These are phyloP conservation scores for Fusarium tricinctum DNA, from an alignment of 2,329 filamentous ascomycete genomes.

Conservation along the genomic window DNA sequence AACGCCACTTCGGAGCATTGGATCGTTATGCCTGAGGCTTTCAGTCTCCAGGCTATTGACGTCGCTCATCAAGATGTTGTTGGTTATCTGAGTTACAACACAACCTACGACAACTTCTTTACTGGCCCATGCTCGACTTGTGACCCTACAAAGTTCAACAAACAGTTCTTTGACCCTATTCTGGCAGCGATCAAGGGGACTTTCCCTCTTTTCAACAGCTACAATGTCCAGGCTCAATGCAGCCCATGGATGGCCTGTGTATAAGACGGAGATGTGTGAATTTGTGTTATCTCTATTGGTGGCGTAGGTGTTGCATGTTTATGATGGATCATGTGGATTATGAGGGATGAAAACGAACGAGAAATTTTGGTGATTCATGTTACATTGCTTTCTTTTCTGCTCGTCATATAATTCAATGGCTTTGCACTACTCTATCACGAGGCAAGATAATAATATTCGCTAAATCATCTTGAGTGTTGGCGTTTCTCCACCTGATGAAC, in stretches of 20 bases:
- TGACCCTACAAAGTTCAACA: conserved; percentile 55
- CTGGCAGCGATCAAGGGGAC: conserved; percentile 56
- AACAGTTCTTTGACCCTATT: conserved; percentile 56
- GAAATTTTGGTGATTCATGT: conserved; percentile 40
- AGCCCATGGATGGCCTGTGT: conserved; percentile 57
- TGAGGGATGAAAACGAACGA: conserved; percentile 13
- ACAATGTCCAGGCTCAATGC: conserved; percentile 56
- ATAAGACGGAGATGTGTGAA: neutral
- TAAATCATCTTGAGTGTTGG: neutral
- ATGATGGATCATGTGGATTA: conserved; percentile 17
- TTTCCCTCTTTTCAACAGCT: conserved; percentile 57
- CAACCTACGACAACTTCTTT: conserved; percentile 57
- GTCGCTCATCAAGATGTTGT: conserved; percentile 52
- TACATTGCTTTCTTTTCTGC: conserved; percentile 35
- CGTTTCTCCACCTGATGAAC: neutral
- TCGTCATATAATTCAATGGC: conserved; percentile 39
- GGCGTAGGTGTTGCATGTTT: conserved; percentile 24
- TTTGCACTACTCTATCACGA: conserved; percentile 33
- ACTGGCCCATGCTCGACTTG: conserved; percentile 55
- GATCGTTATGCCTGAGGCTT: conserved; percentile 58
- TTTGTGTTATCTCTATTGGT: conserved; percentile 6
- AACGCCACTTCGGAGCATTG: conserved; percentile 52
- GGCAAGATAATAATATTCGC: conserved; percentile 7
- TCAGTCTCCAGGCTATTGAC: conserved; percentile 55
- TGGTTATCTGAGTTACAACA: conserved; percentile 56